Conservation (phyloP, 192 early-diverging fungal genomes). For the Coemansia sp. region DNA sequence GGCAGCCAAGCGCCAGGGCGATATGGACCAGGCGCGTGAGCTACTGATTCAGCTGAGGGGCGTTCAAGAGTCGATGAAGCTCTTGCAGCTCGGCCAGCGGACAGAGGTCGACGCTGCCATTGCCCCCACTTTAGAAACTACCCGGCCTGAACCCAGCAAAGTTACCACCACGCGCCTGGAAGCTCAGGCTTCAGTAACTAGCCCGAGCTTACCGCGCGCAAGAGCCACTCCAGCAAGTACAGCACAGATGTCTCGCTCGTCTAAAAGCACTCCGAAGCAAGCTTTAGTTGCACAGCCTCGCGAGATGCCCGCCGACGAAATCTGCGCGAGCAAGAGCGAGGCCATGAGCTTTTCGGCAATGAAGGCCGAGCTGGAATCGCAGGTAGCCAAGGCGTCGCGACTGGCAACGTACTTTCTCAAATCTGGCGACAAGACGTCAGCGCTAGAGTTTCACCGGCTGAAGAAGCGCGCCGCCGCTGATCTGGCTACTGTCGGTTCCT, state of each 20-base stretch:
- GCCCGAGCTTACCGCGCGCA: background rate
- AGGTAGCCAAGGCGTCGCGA: constrained; percentile 24
- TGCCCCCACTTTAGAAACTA: background rate
- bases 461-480: constrained; percentile 39
- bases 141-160: background rate
- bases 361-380: constrained; percentile 19
- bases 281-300: background rate
- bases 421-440: constrained; percentile 30
- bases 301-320: background rate
- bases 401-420: constrained; percentile 32
- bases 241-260: background rate
- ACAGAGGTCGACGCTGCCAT: background rate
- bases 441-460: constrained; percentile 44
- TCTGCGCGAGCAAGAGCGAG: background rate
- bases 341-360: constrained; percentile 27
- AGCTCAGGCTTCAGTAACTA: background rate
- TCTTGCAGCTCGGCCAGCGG: constrained; percentile 3
- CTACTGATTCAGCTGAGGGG: constrained; percentile 36
- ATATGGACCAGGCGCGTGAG: constrained; percentile 25
- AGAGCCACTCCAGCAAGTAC: background rate
- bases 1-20: constrained; percentile 27
- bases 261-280: background rate
- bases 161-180: background rate
- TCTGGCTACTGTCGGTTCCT: constrained; percentile 20
- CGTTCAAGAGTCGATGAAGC: constrained; percentile 11